Evolutionary conservation across 208 protist species (phyloP), one percentile per base, ranked within the genome.

Genomic region (Herpetomonas samuelpessoai): DNA sequence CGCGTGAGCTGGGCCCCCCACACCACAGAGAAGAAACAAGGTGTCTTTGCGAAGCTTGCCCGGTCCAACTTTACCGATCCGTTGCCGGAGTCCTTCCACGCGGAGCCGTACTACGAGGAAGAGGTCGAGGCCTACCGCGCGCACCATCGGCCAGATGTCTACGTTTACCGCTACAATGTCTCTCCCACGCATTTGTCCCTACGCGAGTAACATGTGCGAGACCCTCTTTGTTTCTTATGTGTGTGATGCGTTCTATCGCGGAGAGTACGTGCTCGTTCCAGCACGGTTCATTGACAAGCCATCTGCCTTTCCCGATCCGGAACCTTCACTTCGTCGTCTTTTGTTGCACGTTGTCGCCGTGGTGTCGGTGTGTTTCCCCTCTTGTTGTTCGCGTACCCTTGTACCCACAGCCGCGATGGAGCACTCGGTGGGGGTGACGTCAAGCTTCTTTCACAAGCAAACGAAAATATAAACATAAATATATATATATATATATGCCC

Each of bases 21-120:
- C 74, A 96, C 90, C 14, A 93, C 90, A 21, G 90, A 91, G 57
- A 93, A 93, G 75, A 93, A 91, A 70, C 72, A 90, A 16, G 90
- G 90, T 19, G 81, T 67, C 19, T 96, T 96, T 53, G 86, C 86
- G 4, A 93, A 93, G 55, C 74, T 96, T 28, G 84, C 84, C 6
- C 84, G 90, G 45, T 96, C 90, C 12, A 96, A 93, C 72, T 96
- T 96, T 53, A 82, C 71, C 54, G 90, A 96, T 41, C 86, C 86
- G 2, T 49, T 87, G 27, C 68, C 83, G 6, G 72, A 79, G 62
- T 78, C 59, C 47, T 93, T 91, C 47, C 69, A 77, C 47, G 57
- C 51, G n/a, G 86, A 93, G 69, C 90, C 90, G 24, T 96, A 88
- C 66, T 81, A 69, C 44, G 85, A 93, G 66, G 86, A 96, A 68